Percentiles rank a stretch among this genome's conserved stretches.
Conservation (phyloP, 2,329 filamentous ascomycete species). For the Tolypocladium album region DNA sequence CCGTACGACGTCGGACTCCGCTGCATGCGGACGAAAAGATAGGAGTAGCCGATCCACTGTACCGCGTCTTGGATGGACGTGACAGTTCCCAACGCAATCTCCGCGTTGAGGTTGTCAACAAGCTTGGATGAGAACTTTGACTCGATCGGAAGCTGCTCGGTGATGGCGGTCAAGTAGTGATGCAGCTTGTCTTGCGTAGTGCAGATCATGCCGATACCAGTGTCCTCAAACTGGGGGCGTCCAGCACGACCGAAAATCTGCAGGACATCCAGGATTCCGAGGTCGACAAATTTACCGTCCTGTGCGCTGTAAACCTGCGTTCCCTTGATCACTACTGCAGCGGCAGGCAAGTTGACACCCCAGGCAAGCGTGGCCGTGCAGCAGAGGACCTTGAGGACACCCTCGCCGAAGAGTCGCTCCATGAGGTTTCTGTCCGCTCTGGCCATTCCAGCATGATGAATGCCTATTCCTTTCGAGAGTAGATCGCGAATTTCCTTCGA, state of each 20-base stretch:
- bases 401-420: constrained; percentile 81
- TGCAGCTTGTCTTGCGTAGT: constrained; percentile 88
- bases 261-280: constrained; percentile 91
- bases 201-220: constrained; percentile 95
- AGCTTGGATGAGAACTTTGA: constrained; percentile 91
- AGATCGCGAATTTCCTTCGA: constrained; percentile 83
- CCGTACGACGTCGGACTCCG: constrained; percentile 85
- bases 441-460: constrained; percentile 95
- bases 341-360: constrained; percentile 97
- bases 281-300: constrained; percentile 91
- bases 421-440: constrained; percentile 91
- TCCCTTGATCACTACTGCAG: constrained; percentile 94
- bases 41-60: constrained; percentile 96
- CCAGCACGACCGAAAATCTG: constrained; percentile 98
- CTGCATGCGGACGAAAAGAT: constrained; percentile 93
- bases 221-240: constrained; percentile 94
- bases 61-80: constrained; percentile 90
- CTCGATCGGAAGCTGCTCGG: constrained; percentile 92
- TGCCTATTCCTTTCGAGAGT: constrained; percentile 80
- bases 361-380: constrained; percentile 96
- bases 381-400: constrained; percentile 92
- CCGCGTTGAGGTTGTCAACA: constrained; percentile 93
- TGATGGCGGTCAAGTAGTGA: constrained; percentile 88
- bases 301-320: constrained; percentile 95
- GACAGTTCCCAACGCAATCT: constrained; percentile 87